Evolutionary conservation across 305 asterid species (phyloP).

Genomic region (Lippia alba): DNA sequence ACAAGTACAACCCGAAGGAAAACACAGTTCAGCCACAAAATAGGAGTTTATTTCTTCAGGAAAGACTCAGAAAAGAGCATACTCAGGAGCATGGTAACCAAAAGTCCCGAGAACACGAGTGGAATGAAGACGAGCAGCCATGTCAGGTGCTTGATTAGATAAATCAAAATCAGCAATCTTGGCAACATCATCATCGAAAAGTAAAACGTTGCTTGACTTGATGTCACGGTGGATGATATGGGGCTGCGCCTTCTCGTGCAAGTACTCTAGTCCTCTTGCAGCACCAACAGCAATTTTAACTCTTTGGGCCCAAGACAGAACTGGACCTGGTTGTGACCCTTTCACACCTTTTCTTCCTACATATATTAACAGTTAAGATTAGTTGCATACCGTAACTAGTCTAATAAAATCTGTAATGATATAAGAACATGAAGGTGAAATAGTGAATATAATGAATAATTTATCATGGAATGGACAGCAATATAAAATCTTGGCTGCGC

Average conservation of each 20-base stretch:
- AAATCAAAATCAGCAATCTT: slow-evolving; percentile 81
- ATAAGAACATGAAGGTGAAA: not conserved
- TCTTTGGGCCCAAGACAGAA: slow-evolving; percentile 73
- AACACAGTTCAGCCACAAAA: not conserved
- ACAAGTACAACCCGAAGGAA: slow-evolving; percentile 5
- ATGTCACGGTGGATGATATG: slow-evolving; percentile 84
- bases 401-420: not conserved
- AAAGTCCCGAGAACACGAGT: slow-evolving; percentile 94
- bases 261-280: slow-evolving; percentile 80
- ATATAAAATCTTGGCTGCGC: not conserved
- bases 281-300: slow-evolving; percentile 86
- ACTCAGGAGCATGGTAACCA: slow-evolving; percentile 96
- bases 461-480: slow-evolving; percentile 3
- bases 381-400: slow-evolving; percentile 2
- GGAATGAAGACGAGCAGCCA: slow-evolving; percentile 92
- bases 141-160: slow-evolving; percentile 87
- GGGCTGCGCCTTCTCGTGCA: slow-evolving; percentile 81
- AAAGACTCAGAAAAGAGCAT: slow-evolving; percentile 31
- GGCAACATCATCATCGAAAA: slow-evolving; percentile 77
- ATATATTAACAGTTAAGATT: slow-evolving; percentile 24
- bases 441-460: slow-evolving; percentile 6
- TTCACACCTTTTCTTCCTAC: slow-evolving; percentile 84
- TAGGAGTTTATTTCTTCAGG: not conserved
- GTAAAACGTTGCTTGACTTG: slow-evolving; percentile 79
- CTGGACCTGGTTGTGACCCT: slow-evolving; percentile 92